Conservation (phyloP, 129 eudicot genomes). For the sunflower (Helianthus annuus) region HanXRQr2.0-SUNRISE NC_035449.2:24084177-24084676, state of each 20-base stretch:
- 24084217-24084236: too few relatives aligned
- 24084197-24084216: background rate
- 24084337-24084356: background rate
- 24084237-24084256: too few relatives aligned
- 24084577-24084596: slow-evolving; percentile 68
- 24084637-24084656: slow-evolving; percentile 62
- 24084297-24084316: too few relatives aligned
- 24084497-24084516: slow-evolving; percentile 63
- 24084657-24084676: slow-evolving; percentile 72
- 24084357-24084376: background rate
- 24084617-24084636: slow-evolving; percentile 82
- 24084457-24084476: slow-evolving; percentile 35
- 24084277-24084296: too few relatives aligned
- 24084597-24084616: slow-evolving; percentile 85
- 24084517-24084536: slow-evolving; percentile 56
- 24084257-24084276: too few relatives aligned
- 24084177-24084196: background rate
- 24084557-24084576: slow-evolving; percentile 74
- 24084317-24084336: background rate
- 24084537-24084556: slow-evolving; percentile 76
- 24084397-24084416: background rate
- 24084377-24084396: background rate
- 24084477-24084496: slow-evolving; percentile 67
- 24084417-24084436: slow-evolving; percentile 42
- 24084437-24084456: slow-evolving; percentile 23